Evolutionary conservation across 140 eudicot genomes (phyloP).

Genomic region (Oenanthe javanica): DNA sequence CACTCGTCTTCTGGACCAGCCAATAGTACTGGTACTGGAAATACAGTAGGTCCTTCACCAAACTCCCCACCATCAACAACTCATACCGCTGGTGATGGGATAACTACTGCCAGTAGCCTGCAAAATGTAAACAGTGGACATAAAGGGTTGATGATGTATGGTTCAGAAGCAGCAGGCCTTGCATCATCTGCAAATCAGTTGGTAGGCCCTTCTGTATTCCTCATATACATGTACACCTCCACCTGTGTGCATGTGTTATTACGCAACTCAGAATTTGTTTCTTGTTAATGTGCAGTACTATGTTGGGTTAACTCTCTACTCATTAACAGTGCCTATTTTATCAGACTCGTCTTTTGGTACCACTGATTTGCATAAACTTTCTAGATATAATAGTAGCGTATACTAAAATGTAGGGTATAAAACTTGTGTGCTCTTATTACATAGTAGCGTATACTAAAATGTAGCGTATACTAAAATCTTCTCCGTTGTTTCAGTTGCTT

Average conservation of each 20-base stretch:
- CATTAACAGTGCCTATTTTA: neutral
- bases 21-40: slow-evolving; percentile 94
- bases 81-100: slow-evolving; percentile 94
- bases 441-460: no score
- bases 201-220: slow-evolving; percentile 36
- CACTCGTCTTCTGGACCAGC: slow-evolving; percentile 99
- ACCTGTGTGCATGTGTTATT: neutral
- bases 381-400: no score
- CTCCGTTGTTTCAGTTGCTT: no score
- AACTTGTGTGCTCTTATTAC: no score
- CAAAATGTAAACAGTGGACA: slow-evolving; percentile 76
- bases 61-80: slow-evolving; percentile 84
- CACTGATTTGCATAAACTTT: no score
- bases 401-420: no score
- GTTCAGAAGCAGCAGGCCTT: slow-evolving; percentile 67
- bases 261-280: neutral
- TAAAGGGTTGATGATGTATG: slow-evolving; percentile 87
- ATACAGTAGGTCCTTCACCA: slow-evolving; percentile 95
- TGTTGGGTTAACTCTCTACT: neutral
- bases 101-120: slow-evolving; percentile 60
- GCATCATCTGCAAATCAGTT: slow-evolving; percentile 91
- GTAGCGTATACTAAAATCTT: no score
- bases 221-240: neutral
- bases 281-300: neutral
- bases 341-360: no score